Percentiles rank a stretch among this genome's conserved stretches.
These are phyloP conservation scores for Musa beccarii DNA, from an alignment of 176 grass and related monocot genomes.

Conservation along the genomic window DNA sequence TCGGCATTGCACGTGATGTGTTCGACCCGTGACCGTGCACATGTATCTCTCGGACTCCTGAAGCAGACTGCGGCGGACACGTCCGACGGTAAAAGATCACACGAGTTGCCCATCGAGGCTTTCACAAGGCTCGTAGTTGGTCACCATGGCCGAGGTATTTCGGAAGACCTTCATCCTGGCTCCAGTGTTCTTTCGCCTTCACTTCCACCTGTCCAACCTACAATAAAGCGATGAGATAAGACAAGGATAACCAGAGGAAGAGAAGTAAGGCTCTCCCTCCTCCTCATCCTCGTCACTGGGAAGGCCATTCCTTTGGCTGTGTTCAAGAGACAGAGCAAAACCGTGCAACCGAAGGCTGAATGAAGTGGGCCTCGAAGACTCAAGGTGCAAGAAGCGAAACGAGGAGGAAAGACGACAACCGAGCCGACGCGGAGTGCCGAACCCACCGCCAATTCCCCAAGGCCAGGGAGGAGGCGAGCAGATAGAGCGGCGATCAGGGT, in stretches of 20 bases:
- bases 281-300: slow-evolving; percentile 19
- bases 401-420: not conserved
- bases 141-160: slow-evolving; percentile 73
- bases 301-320: slow-evolving; percentile 9
- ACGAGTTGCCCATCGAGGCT: not conserved
- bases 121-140: slow-evolving; percentile 62
- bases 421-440: not conserved
- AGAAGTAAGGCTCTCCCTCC: not conserved
- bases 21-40: no score
- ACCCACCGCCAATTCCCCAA: not conserved
- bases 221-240: slow-evolving; percentile 8
- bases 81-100: no score
- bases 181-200: slow-evolving; percentile 87
- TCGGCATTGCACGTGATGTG: no score
- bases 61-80: no score
- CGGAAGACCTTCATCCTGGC: slow-evolving; percentile 70
- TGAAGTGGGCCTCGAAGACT: not conserved
- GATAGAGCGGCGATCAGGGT: not conserved
- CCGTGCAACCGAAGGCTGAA: not conserved
- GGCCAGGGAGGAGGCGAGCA: not conserved
- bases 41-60: no score
- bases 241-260: not conserved
- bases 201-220: slow-evolving; percentile 49
- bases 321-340: not conserved
- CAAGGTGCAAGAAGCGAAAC: not conserved